A percentile compares a stretch with the other conserved stretches of the same genome.
These are phyloP conservation scores for Scleromitrula shiraiana DNA, from an alignment of 2,329 filamentous ascomycete species.

Conservation along the genomic window DNA sequence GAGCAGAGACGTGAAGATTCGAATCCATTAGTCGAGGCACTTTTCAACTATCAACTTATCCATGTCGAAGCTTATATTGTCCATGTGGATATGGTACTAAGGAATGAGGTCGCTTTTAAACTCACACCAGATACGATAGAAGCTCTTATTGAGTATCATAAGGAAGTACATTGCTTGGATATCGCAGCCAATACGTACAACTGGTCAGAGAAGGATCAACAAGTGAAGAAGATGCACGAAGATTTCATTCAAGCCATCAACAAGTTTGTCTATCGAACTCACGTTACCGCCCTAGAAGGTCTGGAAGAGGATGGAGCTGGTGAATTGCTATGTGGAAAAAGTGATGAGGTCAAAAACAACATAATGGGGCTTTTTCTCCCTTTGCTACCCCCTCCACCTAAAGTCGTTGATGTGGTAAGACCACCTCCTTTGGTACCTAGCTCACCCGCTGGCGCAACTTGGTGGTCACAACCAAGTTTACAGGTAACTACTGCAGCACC, in stretches of 20 bases:
- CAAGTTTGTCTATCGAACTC: slow-evolving; percentile 90
- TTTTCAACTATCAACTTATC: slow-evolving; percentile 89
- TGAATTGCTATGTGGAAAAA: slow-evolving; percentile 83
- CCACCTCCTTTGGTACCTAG: slow-evolving; percentile 80
- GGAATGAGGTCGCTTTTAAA: slow-evolving; percentile 97
- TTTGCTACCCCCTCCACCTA: slow-evolving; percentile 76
- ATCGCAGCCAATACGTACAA: slow-evolving; percentile 82
- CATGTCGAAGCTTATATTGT: slow-evolving; percentile 97
- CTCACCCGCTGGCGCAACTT: slow-evolving; percentile 62
- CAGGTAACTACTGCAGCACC: slow-evolving; percentile 58
- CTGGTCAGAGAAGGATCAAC: slow-evolving; percentile 94
- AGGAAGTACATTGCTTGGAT: slow-evolving; percentile 88
- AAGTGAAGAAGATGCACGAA: slow-evolving; percentile 94
- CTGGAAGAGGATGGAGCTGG: slow-evolving; percentile 94
- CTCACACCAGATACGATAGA: slow-evolving; percentile 93
- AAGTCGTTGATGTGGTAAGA: slow-evolving; percentile 81
- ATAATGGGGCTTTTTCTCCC: slow-evolving; percentile 80
- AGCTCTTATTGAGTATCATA: slow-evolving; percentile 87
- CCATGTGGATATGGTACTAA: slow-evolving; percentile 96
- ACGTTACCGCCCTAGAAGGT: slow-evolving; percentile 83
- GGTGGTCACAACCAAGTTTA: slow-evolving; percentile 71
- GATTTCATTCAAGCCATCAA: slow-evolving; percentile 96
- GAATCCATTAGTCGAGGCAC: slow-evolving; percentile 74
- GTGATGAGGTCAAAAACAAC: slow-evolving; percentile 84
- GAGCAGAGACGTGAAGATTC: slow-evolving; percentile 78